Evolutionary conservation across 495 filamentous ascomycete species (phyloP).

Genomic region (Pseudomonodictys pantanalensis): DNA sequence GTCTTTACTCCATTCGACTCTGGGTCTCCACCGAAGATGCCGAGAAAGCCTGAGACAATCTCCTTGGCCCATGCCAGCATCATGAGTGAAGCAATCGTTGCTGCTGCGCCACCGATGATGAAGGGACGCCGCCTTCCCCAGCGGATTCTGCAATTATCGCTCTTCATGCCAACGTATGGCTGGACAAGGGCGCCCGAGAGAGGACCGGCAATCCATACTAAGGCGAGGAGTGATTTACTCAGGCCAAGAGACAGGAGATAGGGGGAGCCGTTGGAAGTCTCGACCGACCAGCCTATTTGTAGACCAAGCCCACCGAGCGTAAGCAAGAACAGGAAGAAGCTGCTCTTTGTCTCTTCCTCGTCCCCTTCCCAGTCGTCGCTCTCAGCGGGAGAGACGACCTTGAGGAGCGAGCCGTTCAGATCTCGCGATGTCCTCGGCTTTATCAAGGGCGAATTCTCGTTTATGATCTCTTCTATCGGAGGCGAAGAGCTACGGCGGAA

Average conservation of each 20-base stretch:
- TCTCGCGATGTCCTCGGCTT: constrained; percentile 41
- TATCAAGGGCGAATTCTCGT: constrained; percentile 61
- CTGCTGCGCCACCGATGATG: constrained; percentile 71
- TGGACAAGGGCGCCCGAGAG: constrained; percentile 84
- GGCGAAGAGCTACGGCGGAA: constrained; percentile 24
- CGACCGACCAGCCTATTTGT: constrained; percentile 93
- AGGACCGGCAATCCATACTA: constrained; percentile 92
- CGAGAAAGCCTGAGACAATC: constrained; percentile 65
- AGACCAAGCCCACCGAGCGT: constrained; percentile 80
- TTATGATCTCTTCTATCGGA: constrained; percentile 30
- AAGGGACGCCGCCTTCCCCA: constrained; percentile 89
- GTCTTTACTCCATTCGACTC: constrained; percentile 59
- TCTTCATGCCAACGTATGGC: constrained; percentile 89
- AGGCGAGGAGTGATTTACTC: constrained; percentile 87
- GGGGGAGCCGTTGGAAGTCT: constrained; percentile 81
- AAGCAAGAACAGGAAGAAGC: constrained; percentile 77
- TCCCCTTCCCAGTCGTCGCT: constrained; percentile 41
- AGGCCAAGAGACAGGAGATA: constrained; percentile 74
- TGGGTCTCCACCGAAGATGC: constrained; percentile 66
- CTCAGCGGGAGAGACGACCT: constrained; percentile 30
- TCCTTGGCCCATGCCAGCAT: constrained; percentile 79
- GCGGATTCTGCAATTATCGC: constrained; percentile 74
- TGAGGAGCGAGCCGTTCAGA: constrained; percentile 36
- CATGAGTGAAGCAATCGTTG: constrained; percentile 71
- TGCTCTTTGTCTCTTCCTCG: constrained; percentile 64